Percentiles rank a stretch among this genome's conserved stretches.
These are phyloP conservation scores for Gnetum montanum DNA, from an alignment of 75 land plant species.

Conservation along the genomic window DNA sequence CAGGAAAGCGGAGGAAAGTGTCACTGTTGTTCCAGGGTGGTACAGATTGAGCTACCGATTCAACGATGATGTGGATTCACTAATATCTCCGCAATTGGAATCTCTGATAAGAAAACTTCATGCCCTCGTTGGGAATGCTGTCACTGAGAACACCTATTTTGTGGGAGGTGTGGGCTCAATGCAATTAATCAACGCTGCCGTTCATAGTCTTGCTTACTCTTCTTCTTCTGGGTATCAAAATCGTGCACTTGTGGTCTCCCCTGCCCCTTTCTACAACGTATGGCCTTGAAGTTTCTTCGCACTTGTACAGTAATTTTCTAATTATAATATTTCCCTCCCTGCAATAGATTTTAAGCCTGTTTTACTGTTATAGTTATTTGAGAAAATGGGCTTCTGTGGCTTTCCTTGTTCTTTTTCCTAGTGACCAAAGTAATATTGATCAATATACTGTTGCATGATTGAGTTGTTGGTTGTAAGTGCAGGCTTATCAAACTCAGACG, in stretches of 20 bases:
- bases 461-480: background rate
- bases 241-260: slow-evolving; percentile 35
- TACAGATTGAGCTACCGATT: slow-evolving; percentile 51
- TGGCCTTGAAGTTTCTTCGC: background rate
- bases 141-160: slow-evolving; percentile 31
- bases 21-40: slow-evolving; percentile 61
- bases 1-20: slow-evolving; percentile 29
- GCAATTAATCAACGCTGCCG: slow-evolving; percentile 57
- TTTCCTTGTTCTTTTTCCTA: too few species aligned
- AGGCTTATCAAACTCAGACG: slow-evolving; percentile 44
- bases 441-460: too few species aligned
- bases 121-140: slow-evolving; percentile 47
- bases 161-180: slow-evolving; percentile 61
- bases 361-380: too few species aligned
- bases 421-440: too few species aligned
- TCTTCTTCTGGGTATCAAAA: background rate
- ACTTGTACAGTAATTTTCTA: too few species aligned
- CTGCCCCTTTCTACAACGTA: slow-evolving; percentile 48
- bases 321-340: too few species aligned
- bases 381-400: too few species aligned
- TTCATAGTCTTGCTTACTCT: slow-evolving; percentile 30
- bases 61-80: slow-evolving; percentile 1
- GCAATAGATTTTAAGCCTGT: too few species aligned
- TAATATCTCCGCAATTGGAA: slow-evolving; percentile 22
- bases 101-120: slow-evolving; percentile 6